Evolutionary conservation across 2,329 filamentous ascomycete genomes (phyloP).

Genomic region (Lasiodiplodia hormozganensis): DNA sequence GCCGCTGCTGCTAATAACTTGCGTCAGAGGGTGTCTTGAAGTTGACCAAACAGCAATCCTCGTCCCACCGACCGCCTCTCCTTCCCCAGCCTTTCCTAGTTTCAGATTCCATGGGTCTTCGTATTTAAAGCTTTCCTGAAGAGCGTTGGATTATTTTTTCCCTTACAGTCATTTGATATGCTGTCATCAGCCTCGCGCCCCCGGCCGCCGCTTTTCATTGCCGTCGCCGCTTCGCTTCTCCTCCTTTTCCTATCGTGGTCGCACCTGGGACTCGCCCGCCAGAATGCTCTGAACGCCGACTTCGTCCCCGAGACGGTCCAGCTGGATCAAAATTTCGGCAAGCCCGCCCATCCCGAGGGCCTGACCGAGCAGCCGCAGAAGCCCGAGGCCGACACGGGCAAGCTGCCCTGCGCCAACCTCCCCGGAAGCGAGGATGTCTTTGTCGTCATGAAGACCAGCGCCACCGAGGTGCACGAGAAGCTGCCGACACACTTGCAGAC

Average conservation of each 20-base stretch:
- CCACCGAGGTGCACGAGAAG: constrained; percentile 65
- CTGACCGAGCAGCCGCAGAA: constrained; percentile 7
- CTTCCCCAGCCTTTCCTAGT: constrained; percentile 9
- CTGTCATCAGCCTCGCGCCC: constrained; percentile 21
- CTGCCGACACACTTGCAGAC: constrained; percentile 65
- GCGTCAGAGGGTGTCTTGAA: constrained; percentile 12
- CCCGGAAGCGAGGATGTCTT: constrained; percentile 58
- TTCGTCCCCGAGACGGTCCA: constrained; percentile 27
- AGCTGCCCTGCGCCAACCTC: constrained; percentile 39
- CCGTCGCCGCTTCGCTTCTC: constrained; percentile 26
- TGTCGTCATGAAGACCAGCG: constrained; percentile 65
- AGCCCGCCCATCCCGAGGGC: constrained; percentile 18
- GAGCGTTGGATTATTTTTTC: background rate
- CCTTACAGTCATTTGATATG: constrained; percentile 7
- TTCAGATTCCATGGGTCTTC: constrained; percentile 8
- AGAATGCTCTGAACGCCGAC: constrained; percentile 21
- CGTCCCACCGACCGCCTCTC: background rate
- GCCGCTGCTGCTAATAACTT: constrained; percentile 7
- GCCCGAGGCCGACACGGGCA: background rate
- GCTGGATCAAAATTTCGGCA: constrained; percentile 26
- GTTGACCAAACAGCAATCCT: background rate
- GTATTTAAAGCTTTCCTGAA: background rate
- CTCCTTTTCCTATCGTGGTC: constrained; percentile 22
- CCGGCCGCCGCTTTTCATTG: constrained; percentile 26
- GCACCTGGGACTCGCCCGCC: constrained; percentile 19